Base-by-base conservation (phyloP, 345 rosid genomes). In the Arabidopsis suecica region DNA sequence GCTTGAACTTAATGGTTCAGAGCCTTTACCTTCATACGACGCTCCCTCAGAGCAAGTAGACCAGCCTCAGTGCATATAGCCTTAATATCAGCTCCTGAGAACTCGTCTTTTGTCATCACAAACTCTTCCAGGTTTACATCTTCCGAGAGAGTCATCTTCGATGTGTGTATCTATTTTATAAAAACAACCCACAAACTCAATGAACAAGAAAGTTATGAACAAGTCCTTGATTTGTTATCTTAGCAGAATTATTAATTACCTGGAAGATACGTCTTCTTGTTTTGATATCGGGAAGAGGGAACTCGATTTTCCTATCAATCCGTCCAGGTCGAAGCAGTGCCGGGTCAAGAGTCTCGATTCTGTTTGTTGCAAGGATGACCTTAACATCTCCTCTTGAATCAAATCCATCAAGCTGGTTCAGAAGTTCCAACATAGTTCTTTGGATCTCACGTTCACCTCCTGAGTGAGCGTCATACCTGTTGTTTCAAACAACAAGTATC, bases 361-460 rank as follows among this genome's bases (percentile, higher is more conserved):
- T 80, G 86, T 96, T 96, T 9, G 98, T 93, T 2, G 99, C 99
- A 20, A 93, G 91, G 72, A 96, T 96, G 61, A 96, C 98, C 83
- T 93, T 96, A 50, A 96, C 98, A 55, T 96, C 98, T 81, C 95
- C 99, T 82, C 97, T 87, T 34, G 99, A 88, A 83, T 91, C 99
- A 68, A 93, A 96, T 28, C 99, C 99, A 81, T 93, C 98, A 61
- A 96, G 84, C 76, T 93, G 96, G 82, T 96, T 93, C 75, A 93
- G 82, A 81, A 96, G 80, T 53, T 96, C 99, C 83, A 96, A 86
- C 99, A 96, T 96, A 42, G 98, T 93, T 84, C 99, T 87, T 80
- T 96, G 99, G 66, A 96, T 96, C 82, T 93, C 98, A 74, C 97
- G 96, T 63, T 96, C 98, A 62, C 97, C 98, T 60, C 99, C 99